Evolutionary conservation across 179 eudicot genomes (phyloP), one percentile per base, ranked within the genome.

Genomic region (Camellia oleifera): DNA sequence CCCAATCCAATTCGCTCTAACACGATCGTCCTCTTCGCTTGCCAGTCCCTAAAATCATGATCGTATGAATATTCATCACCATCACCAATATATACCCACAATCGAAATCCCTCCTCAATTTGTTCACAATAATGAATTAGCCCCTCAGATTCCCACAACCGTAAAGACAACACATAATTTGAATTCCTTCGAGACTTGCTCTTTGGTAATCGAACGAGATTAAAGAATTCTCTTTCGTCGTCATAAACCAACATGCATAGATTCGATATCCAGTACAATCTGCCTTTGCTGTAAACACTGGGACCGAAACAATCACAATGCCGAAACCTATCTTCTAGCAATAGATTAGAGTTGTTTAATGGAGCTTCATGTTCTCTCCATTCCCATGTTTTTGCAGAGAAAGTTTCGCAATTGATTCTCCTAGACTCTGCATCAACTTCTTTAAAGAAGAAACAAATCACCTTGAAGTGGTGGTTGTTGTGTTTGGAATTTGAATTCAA

Each of bases 111-210:
- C 26, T 73, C 45, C 18, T 50, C 12, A 2, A 62, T 46, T 0
- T 42, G 52, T 32, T 69, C 76, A 8, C 83, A 81, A 53, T 76
- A 81, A 23, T 81, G 40, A 2, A 81, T 26, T 6, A 14, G 3
- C 40, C 64, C 83, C 4, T 76, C 83, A 4, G 83, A 81, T 81
- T 69, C 83, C 79, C 79, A 81, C 18, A 81, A 7, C 1, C 46
- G 14, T 53, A 13, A 15, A 7, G 52, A 45, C 12, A 50, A 57
- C 26, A 10, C 14, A 4, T 18, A 0, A 14, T 58, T 13, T 13
- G 0, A 10, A 3, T 46, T 60, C 11, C 18, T 5, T 4, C 15
- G 2, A 20, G 12, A 2, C 40, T 9, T 44, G n/a, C 79, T 64
- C 23, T 0, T 44, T 26, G 83, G 83, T 32, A 81, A 44, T 17